Base-by-base conservation (phyloP, 2,329 filamentous ascomycete species). In the Pseudogymnoascus sp. region DNA sequence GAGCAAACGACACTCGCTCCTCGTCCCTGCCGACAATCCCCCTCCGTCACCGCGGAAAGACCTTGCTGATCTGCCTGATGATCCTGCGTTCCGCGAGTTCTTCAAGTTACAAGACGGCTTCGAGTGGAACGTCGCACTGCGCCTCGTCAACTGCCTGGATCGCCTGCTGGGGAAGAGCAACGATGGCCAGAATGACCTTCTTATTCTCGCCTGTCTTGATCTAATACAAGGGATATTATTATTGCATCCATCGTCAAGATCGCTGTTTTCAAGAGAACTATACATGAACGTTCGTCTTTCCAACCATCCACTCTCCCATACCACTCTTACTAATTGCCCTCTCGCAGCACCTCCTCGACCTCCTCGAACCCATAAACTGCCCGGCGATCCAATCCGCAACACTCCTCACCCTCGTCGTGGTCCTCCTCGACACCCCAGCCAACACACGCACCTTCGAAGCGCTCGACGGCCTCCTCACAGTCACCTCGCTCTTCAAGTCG, bases 61-160 rank as follows among this genome's bases (percentile, higher is more conserved):
- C 12, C 81, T 96, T 59, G 78, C 79, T 22, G 87, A 91, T 63
- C 78, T 97, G 66, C 82, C 84, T 60, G 84, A 87, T 66, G 94
- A 97, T 75, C 91, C 90, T 19, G 93, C 92, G 19, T 97, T 97
- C 73, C 82, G 91, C 67, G 92, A 97, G 75, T 97, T 97, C 79
- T 97, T 96, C 80, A 91, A 96, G 74, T 75, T 97, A 67, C 94
- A 99, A 75, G 92, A 97, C 72, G 91, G 92, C 2, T 99, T 99
- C 73, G 91, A 97, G 78, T 97, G 92, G 90, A 99, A 99, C 77
- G 91, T 97, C 62, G 88, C 91, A 12, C 86, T 91, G 76, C 87
- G 92, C 64, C 82, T 97, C 64, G 87, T 96, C 65, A 86, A 87
- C 61, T 95, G 91, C 62, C 84, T 97, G 45, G 92, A 97, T 74